Percentiles rank a stretch among this genome's conserved stretches.
These are phyloP conservation scores for Apiospora koreana DNA, from an alignment of 2,329 filamentous ascomycete genomes.

Conservation along the genomic window DNA sequence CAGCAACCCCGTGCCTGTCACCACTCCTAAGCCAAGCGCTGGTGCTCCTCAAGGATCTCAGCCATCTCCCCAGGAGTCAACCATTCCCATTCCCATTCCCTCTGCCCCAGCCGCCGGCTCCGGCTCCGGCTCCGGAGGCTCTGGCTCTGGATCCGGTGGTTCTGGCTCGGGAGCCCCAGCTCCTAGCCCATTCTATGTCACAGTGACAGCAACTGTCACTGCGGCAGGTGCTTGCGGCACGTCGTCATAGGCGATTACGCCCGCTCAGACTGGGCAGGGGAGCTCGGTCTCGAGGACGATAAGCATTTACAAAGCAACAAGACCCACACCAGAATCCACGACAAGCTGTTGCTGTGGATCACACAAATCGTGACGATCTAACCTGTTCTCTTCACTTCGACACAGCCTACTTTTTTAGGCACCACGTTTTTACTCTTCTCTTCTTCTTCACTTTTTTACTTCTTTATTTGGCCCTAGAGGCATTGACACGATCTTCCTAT, in stretches of 20 bases:
- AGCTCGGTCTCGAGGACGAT: background rate
- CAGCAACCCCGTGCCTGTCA: background rate
- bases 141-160: background rate
- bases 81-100: slow-evolving; percentile 1
- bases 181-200: background rate
- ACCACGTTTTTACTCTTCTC: slow-evolving; percentile 7
- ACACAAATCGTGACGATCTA: slow-evolving; percentile 8
- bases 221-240: slow-evolving; percentile 31
- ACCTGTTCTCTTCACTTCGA: slow-evolving; percentile 19
- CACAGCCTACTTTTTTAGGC: slow-evolving; percentile 16
- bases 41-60: background rate
- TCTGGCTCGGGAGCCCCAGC: background rate
- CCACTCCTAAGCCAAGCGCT: background rate
- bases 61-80: slow-evolving; percentile 10
- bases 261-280: slow-evolving; percentile 13
- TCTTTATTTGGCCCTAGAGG: slow-evolving; percentile 28
- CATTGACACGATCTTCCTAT: slow-evolving; percentile 26
- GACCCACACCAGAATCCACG: background rate
- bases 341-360: background rate
- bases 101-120: background rate
- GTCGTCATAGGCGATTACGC: slow-evolving; percentile 14
- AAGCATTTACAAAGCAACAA: background rate
- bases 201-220: slow-evolving; percentile 23
- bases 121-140: background rate
- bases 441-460: slow-evolving; percentile 28